Percentiles rank a stretch among this genome's conserved stretches.
Evolutionary conservation across 495 filamentous ascomycete genomes (phyloP).

Genomic region (Penicillium coffeae): DNA sequence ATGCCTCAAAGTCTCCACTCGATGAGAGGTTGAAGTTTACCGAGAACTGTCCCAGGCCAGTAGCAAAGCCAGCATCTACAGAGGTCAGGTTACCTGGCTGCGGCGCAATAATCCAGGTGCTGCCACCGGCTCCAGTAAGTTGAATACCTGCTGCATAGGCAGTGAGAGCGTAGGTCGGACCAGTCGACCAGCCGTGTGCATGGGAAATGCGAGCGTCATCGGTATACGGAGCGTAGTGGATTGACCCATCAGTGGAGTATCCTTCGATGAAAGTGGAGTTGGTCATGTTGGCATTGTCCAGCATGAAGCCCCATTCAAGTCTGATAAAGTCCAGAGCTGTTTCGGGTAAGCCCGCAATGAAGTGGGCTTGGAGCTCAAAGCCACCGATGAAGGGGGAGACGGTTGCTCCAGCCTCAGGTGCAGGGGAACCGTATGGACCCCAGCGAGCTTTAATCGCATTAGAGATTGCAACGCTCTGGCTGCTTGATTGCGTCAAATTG

Average conservation of each 20-base stretch:
- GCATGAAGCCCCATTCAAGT: slow-evolving; percentile 55
- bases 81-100: slow-evolving; percentile 42
- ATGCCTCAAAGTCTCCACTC: slow-evolving; percentile 2
- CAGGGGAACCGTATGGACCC: slow-evolving; percentile 52
- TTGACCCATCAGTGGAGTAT: slow-evolving; percentile 47
- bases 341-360: slow-evolving; percentile 35
- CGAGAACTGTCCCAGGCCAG: slow-evolving; percentile 9
- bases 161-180: slow-evolving; percentile 50
- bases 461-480: slow-evolving; percentile 29
- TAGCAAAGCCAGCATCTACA: slow-evolving; percentile 49
- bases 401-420: slow-evolving; percentile 50
- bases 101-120: slow-evolving; percentile 46
- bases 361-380: slow-evolving; percentile 56
- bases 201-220: slow-evolving; percentile 50
- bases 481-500: slow-evolving; percentile 25
- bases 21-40: background rate
- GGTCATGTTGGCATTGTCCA: slow-evolving; percentile 56
- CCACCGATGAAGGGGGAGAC: slow-evolving; percentile 56
- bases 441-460: slow-evolving; percentile 44
- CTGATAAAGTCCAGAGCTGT: slow-evolving; percentile 50
- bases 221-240: slow-evolving; percentile 55
- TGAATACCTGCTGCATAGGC: slow-evolving; percentile 49
- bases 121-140: slow-evolving; percentile 37
- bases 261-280: slow-evolving; percentile 60
- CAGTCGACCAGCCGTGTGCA: slow-evolving; percentile 58